Evolutionary conservation across 495 filamentous ascomycete genomes (phyloP).

Genomic region (Talaromyces stipitatus): DNA sequence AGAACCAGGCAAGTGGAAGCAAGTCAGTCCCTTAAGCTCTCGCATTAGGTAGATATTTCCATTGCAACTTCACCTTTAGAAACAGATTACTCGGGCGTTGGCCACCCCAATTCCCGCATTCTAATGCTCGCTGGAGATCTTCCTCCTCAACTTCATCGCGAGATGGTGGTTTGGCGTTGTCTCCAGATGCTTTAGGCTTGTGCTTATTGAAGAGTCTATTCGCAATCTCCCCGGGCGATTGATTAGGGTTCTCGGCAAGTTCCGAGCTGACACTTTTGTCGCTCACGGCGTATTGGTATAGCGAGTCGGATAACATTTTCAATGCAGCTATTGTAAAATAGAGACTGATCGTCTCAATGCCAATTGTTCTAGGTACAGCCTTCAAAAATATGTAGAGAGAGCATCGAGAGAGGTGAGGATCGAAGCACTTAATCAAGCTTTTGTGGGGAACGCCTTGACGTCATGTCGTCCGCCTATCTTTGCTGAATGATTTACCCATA

Average conservation of each 20-base stretch:
- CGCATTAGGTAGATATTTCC: neutral
- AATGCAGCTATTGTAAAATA: neutral
- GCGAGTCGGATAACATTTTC: constrained; percentile 32
- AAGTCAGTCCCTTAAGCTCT: constrained; percentile 3
- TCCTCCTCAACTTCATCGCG: constrained; percentile 20
- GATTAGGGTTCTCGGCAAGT: constrained; percentile 43
- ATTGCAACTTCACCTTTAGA: constrained; percentile 18
- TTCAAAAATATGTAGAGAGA: neutral
- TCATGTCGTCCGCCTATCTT: neutral
- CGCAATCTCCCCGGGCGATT: constrained; percentile 45
- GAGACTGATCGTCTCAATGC: neutral
- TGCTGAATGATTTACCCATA: neutral
- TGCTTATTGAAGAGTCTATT: constrained; percentile 40
- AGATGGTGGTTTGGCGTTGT: neutral
- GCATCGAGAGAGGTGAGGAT: too few species aligned
- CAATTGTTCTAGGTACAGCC: neutral
- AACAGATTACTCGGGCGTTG: constrained; percentile 59
- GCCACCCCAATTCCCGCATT: constrained; percentile 63
- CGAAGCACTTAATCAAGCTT: constrained; percentile 4
- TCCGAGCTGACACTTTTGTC: constrained; percentile 47
- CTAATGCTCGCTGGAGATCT: constrained; percentile 42
- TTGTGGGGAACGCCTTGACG: constrained; percentile 5
- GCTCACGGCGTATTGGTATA: constrained; percentile 45
- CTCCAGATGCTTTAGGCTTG: constrained; percentile 1
- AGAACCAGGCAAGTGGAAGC: too few species aligned